Evolutionary conservation across 805 yeast species (phyloP), one percentile per base, ranked within the genome.

Genomic region (Millerago galiae): DNA sequence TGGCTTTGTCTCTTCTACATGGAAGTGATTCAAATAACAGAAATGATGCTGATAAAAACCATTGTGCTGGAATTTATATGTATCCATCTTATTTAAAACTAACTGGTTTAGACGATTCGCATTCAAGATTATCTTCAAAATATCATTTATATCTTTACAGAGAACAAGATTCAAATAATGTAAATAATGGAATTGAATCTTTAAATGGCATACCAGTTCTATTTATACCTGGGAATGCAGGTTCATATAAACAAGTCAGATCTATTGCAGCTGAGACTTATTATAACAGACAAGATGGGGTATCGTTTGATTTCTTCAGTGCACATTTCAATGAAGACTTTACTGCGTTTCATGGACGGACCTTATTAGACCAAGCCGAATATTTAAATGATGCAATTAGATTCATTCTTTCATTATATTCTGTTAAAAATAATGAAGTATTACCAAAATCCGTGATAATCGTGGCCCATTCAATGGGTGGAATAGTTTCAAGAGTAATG

Each of bases 201-300:
- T 41, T 54, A 3, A 71, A 68, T 42, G 98, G 98, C 0, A 74
- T 85, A 2, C 99, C 99, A 0, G 89, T 88, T 2, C 65, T 93
- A 13, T 93, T 93, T 61, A 83, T 95, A 33, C 99, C 99, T 1
- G 99, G 99, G 1, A 93, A 95, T 58, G 99, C 99, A 0, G 99
- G 99, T 1, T 82, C 95, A 43, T 89, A 78, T 60, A 76, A 79
- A 50, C 99, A 93, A 61, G 95, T 77, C 9, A 69, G 99, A 40
- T 86, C 96, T 1, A 75, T 91, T n/a, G 98, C 97, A 1, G 80
- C 97, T 1, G 83, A 83, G 50, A 68, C 85, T 18, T 74, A 96
- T 2, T 27, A 41, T 8, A 55, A 60, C 27, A 27, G 27, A 6
- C 18, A 18, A 3, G 33, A 18, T 17, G 62, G 66, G 2, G 59